These are phyloP conservation scores for Eucalyptus rudis DNA, from an alignment of 345 rosid genomes.

Conservation along the genomic window DNA sequence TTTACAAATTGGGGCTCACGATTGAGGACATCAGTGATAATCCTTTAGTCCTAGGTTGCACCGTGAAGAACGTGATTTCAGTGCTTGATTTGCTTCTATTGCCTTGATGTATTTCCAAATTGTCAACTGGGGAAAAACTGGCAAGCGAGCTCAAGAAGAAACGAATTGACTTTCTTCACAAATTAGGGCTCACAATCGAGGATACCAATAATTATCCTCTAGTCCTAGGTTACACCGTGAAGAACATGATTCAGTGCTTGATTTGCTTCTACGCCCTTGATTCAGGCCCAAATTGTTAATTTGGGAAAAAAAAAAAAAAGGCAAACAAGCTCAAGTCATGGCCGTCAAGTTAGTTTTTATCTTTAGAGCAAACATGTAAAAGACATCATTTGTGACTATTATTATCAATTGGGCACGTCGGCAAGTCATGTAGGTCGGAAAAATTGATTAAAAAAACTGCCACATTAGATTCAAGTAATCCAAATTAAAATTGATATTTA, in stretches of 20 bases:
- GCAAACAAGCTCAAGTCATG: neutral
- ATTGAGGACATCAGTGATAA: conserved; percentile 68
- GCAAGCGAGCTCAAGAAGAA: conserved; percentile 5
- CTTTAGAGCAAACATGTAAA: neutral
- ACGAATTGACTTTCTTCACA: conserved; percentile 66
- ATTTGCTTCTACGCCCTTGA: neutral
- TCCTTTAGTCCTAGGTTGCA: conserved; percentile 78
- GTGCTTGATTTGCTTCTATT: neutral
- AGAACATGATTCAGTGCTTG: conserved; percentile 50
- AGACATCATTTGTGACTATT: neutral
- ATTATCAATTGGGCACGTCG: fast-evolving
- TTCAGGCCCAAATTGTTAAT: neutral
- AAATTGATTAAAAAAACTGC: too few species aligned
- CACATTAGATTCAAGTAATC: fast-evolving
- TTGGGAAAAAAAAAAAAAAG: neutral
- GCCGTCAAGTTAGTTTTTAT: too few species aligned
- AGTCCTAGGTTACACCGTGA: conserved; percentile 82
- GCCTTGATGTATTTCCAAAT: neutral
- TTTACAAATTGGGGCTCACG: conserved; percentile 53
- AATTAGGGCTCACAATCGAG: conserved; percentile 54
- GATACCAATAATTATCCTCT: conserved; percentile 76
- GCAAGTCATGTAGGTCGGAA: fast-evolving
- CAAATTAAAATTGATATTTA: neutral
- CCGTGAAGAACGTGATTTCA: conserved; percentile 79
- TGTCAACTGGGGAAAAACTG: neutral